phyloP scores from a whole-genome alignment of 345 rosid species.

The Populus alba region DNA sequence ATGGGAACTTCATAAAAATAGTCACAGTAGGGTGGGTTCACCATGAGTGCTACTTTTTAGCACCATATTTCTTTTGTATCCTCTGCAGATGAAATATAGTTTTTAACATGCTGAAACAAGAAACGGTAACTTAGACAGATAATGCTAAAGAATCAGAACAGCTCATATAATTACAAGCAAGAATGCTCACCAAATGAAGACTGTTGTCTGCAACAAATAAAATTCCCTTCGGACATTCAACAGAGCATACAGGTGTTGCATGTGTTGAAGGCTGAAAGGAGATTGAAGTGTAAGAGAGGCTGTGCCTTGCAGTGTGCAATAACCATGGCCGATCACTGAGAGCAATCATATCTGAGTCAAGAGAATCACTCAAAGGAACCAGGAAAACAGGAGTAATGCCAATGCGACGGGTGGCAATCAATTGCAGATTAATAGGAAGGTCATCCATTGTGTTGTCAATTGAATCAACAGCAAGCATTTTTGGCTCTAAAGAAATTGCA shows the following conservation, averaged over 20 bases:
- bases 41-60: not conserved
- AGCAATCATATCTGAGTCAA: constrained; percentile 79
- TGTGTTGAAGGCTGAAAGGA: constrained; percentile 95
- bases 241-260: constrained; percentile 88
- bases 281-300: constrained; percentile 82
- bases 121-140: not conserved
- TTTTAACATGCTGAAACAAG: not conserved
- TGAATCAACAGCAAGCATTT: constrained; percentile 28
- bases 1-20: not conserved
- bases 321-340: constrained; percentile 98
- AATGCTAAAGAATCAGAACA: not conserved
- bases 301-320: constrained; percentile 85
- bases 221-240: constrained; percentile 90
- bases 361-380: constrained; percentile 74
- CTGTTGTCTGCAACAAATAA: constrained; percentile 92
- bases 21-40: constrained; percentile 1
- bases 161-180: not conserved
- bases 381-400: constrained; percentile 96
- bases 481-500: constrained; percentile 28
- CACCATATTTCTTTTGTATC: not conserved
- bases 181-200: constrained; percentile 71
- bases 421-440: constrained; percentile 57
- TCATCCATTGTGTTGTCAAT: constrained; percentile 28
- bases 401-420: constrained; percentile 85
- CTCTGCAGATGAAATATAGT: not conserved